Evolutionary conservation across 768 basidiomycete genomes (phyloP), one percentile per base, ranked within the genome.

Genomic region (Phylloporus arenicola): DNA sequence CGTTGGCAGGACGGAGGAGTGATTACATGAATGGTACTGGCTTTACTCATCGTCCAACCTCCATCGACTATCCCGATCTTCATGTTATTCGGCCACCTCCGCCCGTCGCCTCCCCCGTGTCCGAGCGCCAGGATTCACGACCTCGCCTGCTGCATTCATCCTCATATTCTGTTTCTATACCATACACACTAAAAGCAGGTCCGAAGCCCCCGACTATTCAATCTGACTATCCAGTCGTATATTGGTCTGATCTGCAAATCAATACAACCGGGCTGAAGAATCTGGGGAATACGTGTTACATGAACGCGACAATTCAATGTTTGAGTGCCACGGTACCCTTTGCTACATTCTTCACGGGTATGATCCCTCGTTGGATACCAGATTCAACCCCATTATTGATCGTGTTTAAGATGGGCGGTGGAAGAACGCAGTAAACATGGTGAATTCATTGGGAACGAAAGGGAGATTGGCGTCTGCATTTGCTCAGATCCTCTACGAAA

Each of bases 261-360:
- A 86, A 85, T 20, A 83, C 82, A 17, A 82, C 84, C 0, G 95
- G 95, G 4, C 67, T 99, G 64, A 94, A 94, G 79, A 99, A 99
- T 65, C 64, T 98, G 53, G 86, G 88, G 16, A 98, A 97, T 66
- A 99, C 96, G 8, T 99, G 96, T 67, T 99, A 98, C 64, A 98
- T 98, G 92, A 98, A 98, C 66, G 90, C 96, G 27, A 93, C 92
- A 6, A 81, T 99, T 14, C 96, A 99, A 68, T 99, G 96, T 67
- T 73, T 99, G 63, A 92, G 86, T 64, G 94, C 94, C 0, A 96
- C 95, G 0, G 82, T 88, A 7, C 95, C 95, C 0, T 95, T 99
- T 67, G 82, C 93, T 27, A 78, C 84, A 47, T 97, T 94, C 72
- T 98, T 99, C 61, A 85, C 83, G 4, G 87, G 92, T 93, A 63